Evolutionary conservation across 2,329 filamentous ascomycete species (phyloP).

Genomic region (Colletotrichum caudatum): DNA sequence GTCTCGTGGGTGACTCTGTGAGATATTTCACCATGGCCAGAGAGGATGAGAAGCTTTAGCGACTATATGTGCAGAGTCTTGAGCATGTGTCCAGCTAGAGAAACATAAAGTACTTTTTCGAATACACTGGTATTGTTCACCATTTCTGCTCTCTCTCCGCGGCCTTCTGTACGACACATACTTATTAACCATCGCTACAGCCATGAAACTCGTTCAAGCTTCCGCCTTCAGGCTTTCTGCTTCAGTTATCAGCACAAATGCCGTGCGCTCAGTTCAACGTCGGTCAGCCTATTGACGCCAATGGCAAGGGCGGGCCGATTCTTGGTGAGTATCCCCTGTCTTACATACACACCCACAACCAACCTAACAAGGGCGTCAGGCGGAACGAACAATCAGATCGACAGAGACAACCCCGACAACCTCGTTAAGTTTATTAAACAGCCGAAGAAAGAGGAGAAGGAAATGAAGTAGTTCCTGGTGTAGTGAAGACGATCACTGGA

Average conservation of each 20-base stretch:
- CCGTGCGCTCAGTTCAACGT: slow-evolving; percentile 54
- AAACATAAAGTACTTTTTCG: slow-evolving; percentile 5
- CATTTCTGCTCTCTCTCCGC: background rate
- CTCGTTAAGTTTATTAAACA: slow-evolving; percentile 66
- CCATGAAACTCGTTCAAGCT: slow-evolving; percentile 24
- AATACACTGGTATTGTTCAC: background rate
- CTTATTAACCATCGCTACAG: background rate
- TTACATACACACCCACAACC: background rate
- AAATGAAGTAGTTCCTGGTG: slow-evolving; percentile 54
- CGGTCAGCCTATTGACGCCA: slow-evolving; percentile 68
- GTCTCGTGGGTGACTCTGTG: too few relatives aligned
- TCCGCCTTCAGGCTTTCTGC: slow-evolving; percentile 7
- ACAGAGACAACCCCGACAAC: slow-evolving; percentile 72
- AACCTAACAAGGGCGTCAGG: slow-evolving; percentile 56
- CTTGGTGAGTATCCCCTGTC: slow-evolving; percentile 57
- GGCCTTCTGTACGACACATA: background rate
- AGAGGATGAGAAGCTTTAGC: background rate
- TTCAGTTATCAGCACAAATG: background rate
- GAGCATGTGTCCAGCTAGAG: too few relatives aligned
- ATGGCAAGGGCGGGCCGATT: slow-evolving; percentile 69
- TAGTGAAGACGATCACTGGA: background rate
- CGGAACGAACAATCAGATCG: slow-evolving; percentile 71
- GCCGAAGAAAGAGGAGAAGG: slow-evolving; percentile 74
- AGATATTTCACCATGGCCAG: too few relatives aligned
- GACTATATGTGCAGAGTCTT: background rate